Evolutionary conservation across 306 rosid genomes (phyloP), one percentile per base, ranked within the genome.

Genomic region (Corylus avellana): DNA sequence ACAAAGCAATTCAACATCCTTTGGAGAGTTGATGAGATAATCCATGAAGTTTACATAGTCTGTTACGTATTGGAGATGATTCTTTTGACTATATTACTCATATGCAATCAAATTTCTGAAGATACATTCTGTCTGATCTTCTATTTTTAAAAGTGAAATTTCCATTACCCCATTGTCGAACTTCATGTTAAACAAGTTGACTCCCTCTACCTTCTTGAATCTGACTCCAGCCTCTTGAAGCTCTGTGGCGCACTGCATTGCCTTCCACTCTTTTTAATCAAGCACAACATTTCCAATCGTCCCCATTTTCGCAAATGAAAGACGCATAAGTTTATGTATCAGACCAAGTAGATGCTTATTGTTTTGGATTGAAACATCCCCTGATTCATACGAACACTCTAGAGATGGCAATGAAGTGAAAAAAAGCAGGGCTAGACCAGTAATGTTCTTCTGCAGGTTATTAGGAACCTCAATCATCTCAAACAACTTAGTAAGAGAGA

Each of bases 1-100:
- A n/a, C 39, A 42, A 8, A 66, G 73, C n/a, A 66, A 51, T 12
- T 44, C 5, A 11, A 77, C 74, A 77, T 77, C 74, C 4, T 29
- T 42, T 3, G 39, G 37, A 55, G 74, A 17, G 73, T 50, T 11
- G 0, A 66, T 32, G 0, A 77, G 51, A 66, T 17, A 10, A 32
- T 66, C 5, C 6, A 77, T 47, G 12, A 76, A 3, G 0, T 14
- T n/a, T 12, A n/a, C n/a, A n/a, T n/a, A 77, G 49, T 64, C 37
- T 50, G 12, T 48, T 22, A 66, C 2, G 16, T 18, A 32, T 3
- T 18, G 32, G 2, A 2, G 2, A 18, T 55, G 12, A n/a, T 7
- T 35, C 4, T 53, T 64, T 25, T 62, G 54, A 35, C 16, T 8
- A 11, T 73, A 66, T 67, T 67, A 74, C 25, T 77, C 80, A 37